Percentiles rank a stretch among this genome's conserved stretches.
Conservation (phyloP, 805 yeast species). For the Schwanniomyces sp. region DNA sequence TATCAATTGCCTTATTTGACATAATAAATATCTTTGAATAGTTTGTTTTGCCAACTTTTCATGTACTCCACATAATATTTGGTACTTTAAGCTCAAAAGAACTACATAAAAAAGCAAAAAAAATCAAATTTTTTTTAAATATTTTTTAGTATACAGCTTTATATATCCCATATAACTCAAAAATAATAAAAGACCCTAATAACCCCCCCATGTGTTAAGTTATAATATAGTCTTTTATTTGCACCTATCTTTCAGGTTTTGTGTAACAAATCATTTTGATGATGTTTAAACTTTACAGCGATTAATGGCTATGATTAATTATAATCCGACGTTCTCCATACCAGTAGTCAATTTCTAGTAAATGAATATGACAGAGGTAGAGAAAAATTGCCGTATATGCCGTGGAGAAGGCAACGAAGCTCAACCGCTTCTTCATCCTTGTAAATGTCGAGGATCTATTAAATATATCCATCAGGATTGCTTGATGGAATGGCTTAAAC, state of each 20-base stretch:
- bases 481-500: slow-evolving; percentile 80
- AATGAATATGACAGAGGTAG: slow-evolving; percentile 16
- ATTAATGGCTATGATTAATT: neutral
- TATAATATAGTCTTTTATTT: neutral
- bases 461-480: slow-evolving; percentile 93
- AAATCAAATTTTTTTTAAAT: too few relatives aligned
- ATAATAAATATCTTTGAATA: too few relatives aligned
- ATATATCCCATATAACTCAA: too few relatives aligned
- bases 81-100: too few relatives aligned
- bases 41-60: too few relatives aligned
- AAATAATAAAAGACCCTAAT: too few relatives aligned
- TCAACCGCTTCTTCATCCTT: slow-evolving; percentile 86
- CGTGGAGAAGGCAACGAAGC: slow-evolving; percentile 82
- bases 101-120: too few relatives aligned
- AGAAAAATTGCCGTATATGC: slow-evolving; percentile 83
- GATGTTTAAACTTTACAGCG: neutral
- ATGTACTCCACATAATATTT: too few relatives aligned
- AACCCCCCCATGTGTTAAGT: too few relatives aligned
- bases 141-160: too few relatives aligned
- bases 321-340: neutral
- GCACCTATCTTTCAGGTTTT: neutral
- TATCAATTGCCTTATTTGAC: too few relatives aligned
- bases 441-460: slow-evolving; percentile 92
- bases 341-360: neutral
- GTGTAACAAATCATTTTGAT: neutral